phyloP scores from a whole-genome alignment of 208 protist species.

The Trypanosoma conorhini region DNA sequence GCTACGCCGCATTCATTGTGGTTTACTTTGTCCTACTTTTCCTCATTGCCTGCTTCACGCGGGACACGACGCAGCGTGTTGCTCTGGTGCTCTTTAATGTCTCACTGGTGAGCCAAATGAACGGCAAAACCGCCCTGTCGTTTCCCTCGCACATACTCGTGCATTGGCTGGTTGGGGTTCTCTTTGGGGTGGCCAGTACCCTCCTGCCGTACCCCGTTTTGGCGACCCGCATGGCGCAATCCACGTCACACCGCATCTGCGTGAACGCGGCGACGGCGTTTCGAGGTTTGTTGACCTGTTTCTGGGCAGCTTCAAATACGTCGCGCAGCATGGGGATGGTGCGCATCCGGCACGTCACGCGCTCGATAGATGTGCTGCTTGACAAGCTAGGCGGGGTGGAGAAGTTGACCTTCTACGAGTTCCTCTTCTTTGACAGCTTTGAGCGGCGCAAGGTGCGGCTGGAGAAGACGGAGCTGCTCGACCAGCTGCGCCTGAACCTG shows the following conservation, averaged over 20 bases:
- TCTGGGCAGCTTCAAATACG: conserved; percentile 70
- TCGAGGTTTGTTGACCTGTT: conserved; percentile 58
- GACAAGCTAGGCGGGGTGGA: conserved; percentile 51
- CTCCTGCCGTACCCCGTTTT: conserved; percentile 73
- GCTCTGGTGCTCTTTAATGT: conserved; percentile 72
- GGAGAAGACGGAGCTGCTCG: conserved; percentile 56
- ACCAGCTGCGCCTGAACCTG: conserved; percentile 69
- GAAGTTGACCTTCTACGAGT: conserved; percentile 62
- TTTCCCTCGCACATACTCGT: conserved; percentile 45
- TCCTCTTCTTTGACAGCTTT: conserved; percentile 67
- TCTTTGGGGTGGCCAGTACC: conserved; percentile 52
- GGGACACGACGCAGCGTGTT: conserved; percentile 53
- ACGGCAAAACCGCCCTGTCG: conserved; percentile 32
- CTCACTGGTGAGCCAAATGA: conserved; percentile 47
- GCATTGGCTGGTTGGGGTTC: conserved; percentile 59
- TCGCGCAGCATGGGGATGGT: conserved; percentile 79
- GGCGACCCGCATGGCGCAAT: conserved; percentile 36
- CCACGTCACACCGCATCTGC: conserved; percentile 39
- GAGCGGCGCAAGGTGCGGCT: conserved; percentile 62
- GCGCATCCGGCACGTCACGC: conserved; percentile 54
- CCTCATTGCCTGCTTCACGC: conserved; percentile 57
- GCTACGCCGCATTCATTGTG: conserved; percentile 50
- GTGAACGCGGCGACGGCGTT: conserved; percentile 55
- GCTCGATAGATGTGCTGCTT: conserved; percentile 55
- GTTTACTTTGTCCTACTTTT: conserved; percentile 72